phyloP scores from a whole-genome alignment of 352 stramenopile genomes.

The Phytophthora palmivora region DNA sequence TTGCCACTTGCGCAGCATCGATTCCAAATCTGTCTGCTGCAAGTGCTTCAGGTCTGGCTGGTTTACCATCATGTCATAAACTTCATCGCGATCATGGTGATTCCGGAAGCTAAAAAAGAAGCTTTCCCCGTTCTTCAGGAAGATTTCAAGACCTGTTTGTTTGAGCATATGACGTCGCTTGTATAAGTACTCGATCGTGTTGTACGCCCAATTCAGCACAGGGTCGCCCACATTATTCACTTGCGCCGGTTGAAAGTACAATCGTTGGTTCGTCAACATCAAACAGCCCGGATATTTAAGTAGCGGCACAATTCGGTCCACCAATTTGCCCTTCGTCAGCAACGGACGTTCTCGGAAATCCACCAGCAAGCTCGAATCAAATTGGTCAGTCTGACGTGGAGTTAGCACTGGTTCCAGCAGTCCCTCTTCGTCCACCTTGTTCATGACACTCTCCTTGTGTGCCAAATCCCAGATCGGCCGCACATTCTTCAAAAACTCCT shows the following conservation, averaged over 20 bases:
- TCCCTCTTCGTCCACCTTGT: conserved; percentile 87
- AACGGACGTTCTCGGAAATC: conserved; percentile 91
- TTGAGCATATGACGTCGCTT: conserved; percentile 92
- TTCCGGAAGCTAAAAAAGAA: conserved; percentile 88
- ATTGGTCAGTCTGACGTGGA: conserved; percentile 78
- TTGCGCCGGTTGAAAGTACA: conserved; percentile 93
- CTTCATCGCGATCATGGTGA: conserved; percentile 73
- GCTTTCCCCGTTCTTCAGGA: conserved; percentile 72
- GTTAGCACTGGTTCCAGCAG: conserved; percentile 79
- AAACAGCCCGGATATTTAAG: conserved; percentile 92
- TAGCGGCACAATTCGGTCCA: conserved; percentile 91
- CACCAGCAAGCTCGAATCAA: conserved; percentile 89
- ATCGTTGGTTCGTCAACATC: conserved; percentile 90
- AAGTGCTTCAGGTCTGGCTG: conserved; percentile 72
- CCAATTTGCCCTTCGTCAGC: conserved; percentile 71
- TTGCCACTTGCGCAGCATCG: conserved; percentile 88
- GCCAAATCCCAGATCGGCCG: conserved; percentile 70
- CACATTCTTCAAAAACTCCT: conserved; percentile 81
- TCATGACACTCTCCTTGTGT: conserved; percentile 73
- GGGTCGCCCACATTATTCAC: conserved; percentile 93
- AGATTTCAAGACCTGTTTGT: conserved; percentile 89
- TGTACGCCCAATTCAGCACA: conserved; percentile 86
- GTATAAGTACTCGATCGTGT: conserved; percentile 83
- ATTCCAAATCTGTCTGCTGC: conserved; percentile 69
- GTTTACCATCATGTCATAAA: conserved; percentile 88